Evolutionary conservation across 2,329 filamentous ascomycete species (phyloP).

Genomic region (Tolypocladium capitatum): DNA sequence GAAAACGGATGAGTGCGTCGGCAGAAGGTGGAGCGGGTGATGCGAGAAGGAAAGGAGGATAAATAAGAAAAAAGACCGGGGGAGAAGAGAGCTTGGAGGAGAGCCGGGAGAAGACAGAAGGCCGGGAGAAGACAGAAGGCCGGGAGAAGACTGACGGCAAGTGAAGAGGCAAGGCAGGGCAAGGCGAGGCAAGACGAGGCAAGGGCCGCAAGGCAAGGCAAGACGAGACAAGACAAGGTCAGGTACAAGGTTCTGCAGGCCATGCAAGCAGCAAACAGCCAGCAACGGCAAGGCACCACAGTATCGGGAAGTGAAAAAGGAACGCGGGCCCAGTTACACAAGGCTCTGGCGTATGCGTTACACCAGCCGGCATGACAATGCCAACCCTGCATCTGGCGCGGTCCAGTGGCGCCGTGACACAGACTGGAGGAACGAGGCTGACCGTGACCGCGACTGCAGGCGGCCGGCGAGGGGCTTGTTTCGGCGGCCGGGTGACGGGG

Average conservation of each 20-base stretch:
- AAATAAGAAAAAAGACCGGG: neutral
- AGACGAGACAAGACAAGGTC: neutral
- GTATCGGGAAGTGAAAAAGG: neutral
- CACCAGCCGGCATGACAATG: neutral
- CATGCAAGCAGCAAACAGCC: neutral
- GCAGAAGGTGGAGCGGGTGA: neutral
- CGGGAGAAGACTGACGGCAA: neutral
- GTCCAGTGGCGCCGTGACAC: neutral
- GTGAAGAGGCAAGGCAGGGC: neutral
- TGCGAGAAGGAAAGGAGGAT: neutral
- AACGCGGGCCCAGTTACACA: neutral
- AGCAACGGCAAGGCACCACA: neutral
- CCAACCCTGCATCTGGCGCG: conserved; percentile 1
- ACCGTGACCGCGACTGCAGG: neutral
- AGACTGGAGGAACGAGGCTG: neutral
- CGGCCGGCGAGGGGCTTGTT: neutral
- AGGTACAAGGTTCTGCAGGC: neutral
- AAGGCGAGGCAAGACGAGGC: neutral
- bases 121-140: neutral
- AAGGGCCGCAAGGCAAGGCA: neutral
- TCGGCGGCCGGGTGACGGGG: neutral
- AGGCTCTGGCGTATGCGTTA: neutral
- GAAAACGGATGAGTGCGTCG: neutral
- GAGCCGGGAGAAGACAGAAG: neutral
- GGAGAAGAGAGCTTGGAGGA: neutral